Evolutionary conservation across 148 eudicot species (phyloP), one percentile per base, ranked within the genome.

Genomic region (Agrostemma githago): DNA sequence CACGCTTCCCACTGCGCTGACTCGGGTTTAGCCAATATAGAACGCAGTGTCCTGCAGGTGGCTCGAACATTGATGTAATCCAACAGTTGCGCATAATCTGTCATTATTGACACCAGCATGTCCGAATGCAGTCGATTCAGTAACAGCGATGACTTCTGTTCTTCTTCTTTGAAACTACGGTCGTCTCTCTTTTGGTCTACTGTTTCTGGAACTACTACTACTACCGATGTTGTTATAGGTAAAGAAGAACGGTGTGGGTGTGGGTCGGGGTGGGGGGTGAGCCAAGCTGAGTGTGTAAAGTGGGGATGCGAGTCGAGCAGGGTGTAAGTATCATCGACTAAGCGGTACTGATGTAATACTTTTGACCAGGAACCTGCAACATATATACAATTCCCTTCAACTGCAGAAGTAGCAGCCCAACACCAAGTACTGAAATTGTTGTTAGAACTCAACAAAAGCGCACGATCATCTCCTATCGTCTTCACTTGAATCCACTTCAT

Each of bases 371-470:
- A 15, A 1, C 5, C 17, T 3, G 1, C n/a, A 14, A 76, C 12
- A 53, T 76, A 76, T 8, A 76, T 44, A 62, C 65, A 66, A 41
- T 75, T 62, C 19, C 48, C 56, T 58, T 53, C 39, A 6, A 75
- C 17, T 21, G 4, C 3, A 40, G 54, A 21, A 34, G 59, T 58
- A 8, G 3, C 0, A 8, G 61, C 39, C 37, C 68, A 37, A 2
- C 60, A 70, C 74, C 74, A 76, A 3, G 68, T 69, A 17, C 14
- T 21, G 46, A 68, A 0, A 5, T 1, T 4, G 5, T 0, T 2
- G 5, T 26, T 26, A 26, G 34, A 26, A 26, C 68, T 17, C 0
- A 69, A 5, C 8, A 76, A 76, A 37, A 76, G 61, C 11, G 79
- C 74, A 16, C 74, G 68, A 48, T 51, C 67, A 48, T 51, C 67